These are phyloP conservation scores for Aristolochia contorta DNA, from an alignment of 164 flowering plant species.

Conservation along the genomic window DNA sequence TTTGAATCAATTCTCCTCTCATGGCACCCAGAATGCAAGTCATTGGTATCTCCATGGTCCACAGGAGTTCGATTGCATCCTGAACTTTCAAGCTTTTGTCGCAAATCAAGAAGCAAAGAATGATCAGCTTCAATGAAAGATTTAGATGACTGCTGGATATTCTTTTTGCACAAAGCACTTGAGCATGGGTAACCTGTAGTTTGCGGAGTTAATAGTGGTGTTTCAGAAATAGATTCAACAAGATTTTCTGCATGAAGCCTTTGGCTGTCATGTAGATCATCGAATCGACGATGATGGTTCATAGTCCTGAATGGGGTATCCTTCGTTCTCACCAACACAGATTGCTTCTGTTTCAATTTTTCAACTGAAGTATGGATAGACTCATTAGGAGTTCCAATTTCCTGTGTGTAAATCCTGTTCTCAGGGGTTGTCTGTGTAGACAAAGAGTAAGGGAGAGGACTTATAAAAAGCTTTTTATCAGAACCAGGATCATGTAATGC, in stretches of 20 bases:
- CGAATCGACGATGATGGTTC: background rate
- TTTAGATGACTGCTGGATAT: no score
- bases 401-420: slow-evolving; percentile 7
- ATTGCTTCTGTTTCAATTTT: slow-evolving; percentile 12
- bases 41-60: no score
- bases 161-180: no score
- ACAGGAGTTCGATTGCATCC: no score
- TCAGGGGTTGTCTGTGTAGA: background rate
- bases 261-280: background rate
- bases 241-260: slow-evolving; percentile 11
- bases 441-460: slow-evolving; percentile 17
- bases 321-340: slow-evolving; percentile 9
- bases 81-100: no score
- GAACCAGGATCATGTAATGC: no score
- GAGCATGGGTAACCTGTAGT: no score
- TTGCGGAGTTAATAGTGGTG: no score
- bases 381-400: slow-evolving; percentile 8
- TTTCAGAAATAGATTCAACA: background rate
- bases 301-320: slow-evolving; percentile 10
- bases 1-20: no score
- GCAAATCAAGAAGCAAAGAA: no score
- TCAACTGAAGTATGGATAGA: slow-evolving; percentile 22
- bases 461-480: slow-evolving; percentile 9
- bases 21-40: no score
- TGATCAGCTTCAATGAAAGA: no score